Conservation (phyloP, 108 stramenopile genomes). For the Skeletonema costatum region DNA sequence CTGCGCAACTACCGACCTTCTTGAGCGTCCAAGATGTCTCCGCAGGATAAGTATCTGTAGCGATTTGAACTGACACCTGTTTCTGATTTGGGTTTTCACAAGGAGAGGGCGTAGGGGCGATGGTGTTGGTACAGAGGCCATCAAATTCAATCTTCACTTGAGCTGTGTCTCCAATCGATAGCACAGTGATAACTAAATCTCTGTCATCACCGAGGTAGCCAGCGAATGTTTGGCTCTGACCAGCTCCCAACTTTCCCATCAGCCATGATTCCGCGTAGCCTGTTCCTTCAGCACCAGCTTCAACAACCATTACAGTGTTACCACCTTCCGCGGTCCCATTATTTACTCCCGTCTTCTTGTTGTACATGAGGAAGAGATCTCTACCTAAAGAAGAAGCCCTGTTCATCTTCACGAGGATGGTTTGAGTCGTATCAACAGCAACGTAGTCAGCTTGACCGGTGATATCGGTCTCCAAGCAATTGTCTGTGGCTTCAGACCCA, state of each 20-base stretch:
- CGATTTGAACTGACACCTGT: background rate
- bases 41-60: background rate
- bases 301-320: constrained; percentile 22
- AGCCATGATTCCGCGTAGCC: constrained; percentile 13
- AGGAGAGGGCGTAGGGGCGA: background rate
- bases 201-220: background rate
- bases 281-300: background rate
- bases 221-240: background rate
- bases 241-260: constrained; percentile 10
- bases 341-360: constrained; percentile 19
- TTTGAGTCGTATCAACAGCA: background rate
- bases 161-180: background rate
- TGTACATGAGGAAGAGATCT: constrained; percentile 30
- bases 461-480: background rate
- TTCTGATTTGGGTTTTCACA: too few relatives aligned
- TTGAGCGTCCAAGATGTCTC: background rate
- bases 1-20: background rate
- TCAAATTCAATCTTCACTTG: background rate
- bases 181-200: background rate
- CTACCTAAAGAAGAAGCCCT: background rate
- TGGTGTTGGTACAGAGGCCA: background rate
- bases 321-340: constrained; percentile 27
- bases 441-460: background rate
- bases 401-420: constrained; percentile 9
- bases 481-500: background rate